Base-by-base conservation (phyloP, 805 yeast genomes). In the Trichomonascus vanleenenianus region DNA sequence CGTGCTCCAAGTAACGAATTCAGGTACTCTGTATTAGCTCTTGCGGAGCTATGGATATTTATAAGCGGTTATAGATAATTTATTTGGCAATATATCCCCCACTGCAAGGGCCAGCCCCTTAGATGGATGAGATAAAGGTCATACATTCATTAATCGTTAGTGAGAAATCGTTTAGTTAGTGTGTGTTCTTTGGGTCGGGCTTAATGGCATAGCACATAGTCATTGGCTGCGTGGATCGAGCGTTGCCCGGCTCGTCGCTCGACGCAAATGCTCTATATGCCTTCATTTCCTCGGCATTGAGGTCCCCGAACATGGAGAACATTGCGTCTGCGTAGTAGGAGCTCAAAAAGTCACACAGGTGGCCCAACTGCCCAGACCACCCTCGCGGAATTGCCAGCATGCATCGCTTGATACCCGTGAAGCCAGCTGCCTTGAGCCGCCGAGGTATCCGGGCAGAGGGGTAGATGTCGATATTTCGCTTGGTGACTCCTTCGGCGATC, bases 301-400 rank as follows among this genome's bases (percentile, higher is more conserved):
- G 44, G 16, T 54, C 48, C 1, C 63, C 71, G 70, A 71, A 60
- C 60, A 68, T 36, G 11, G 54, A 41, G 37, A 59, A 47, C 50
- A 61, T 47, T 14, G 60, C 45, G 22, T 60, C 58, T 18, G 53
- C 40, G 30, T 56, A 60, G 40, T 55, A 58, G 30, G 52, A 45
- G 10, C 55, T 49, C 34, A 60, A 33, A n/a, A 60, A 48, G 20
- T 60, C 64, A 2, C 62, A 56, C 25, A 61, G 41, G 30, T 59
- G 56, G 30, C 64, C 61, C 11, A 59, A 47, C 18, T 50, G 54
- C 9, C 63, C 64, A 1, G 61, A 63, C 65, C 65, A 61, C 2
- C 57, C 60, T 20, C 54, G 45, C 7, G 65, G 65, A n/a, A 61
- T 44, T 2, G 58, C 56, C 12, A 58, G 31, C 25, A 51, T 35